Evolutionary conservation across 441 rosid species (phyloP).

Genomic region (Bocquillonia castaneifolia): DNA sequence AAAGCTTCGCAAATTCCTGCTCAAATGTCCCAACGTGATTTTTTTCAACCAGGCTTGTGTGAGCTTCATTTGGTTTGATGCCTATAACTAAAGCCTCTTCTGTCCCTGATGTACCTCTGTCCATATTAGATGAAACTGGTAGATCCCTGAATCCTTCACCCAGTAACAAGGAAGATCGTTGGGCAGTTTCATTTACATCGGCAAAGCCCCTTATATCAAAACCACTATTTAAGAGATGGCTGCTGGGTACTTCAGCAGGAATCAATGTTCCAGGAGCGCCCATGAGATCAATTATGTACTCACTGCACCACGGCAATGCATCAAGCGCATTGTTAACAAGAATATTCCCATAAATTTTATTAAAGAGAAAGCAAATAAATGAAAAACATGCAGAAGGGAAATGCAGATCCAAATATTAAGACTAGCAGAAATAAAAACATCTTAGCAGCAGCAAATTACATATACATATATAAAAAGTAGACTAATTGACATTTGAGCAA

Average conservation of each 20-base stretch:
- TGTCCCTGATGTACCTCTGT: constrained; percentile 26
- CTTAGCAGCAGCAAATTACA: neutral
- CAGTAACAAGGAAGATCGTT: constrained; percentile 31
- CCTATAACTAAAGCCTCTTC: constrained; percentile 35
- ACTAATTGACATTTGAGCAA: constrained; percentile 9
- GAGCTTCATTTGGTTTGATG: constrained; percentile 36
- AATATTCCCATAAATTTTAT: constrained; percentile 2
- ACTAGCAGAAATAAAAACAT: neutral
- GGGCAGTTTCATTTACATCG: constrained; percentile 36
- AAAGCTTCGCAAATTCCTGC: constrained; percentile 61
- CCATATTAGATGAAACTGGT: constrained; percentile 28
- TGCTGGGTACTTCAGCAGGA: constrained; percentile 85
- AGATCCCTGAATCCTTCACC: constrained; percentile 38
- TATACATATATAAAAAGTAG: neutral
- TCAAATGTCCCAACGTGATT: constrained; percentile 55
- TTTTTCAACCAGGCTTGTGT: constrained; percentile 37
- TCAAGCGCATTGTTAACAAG: constrained; percentile 22
- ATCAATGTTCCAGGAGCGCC: constrained; percentile 96
- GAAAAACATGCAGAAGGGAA: neutral
- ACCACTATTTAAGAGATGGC: constrained; percentile 50
- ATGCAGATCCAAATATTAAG: constrained; percentile 1
- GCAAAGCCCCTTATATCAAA: constrained; percentile 43
- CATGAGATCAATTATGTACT: constrained; percentile 95
- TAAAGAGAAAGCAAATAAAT: neutral
- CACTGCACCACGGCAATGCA: constrained; percentile 52